Percentiles rank a stretch among this genome's conserved stretches.
These are phyloP conservation scores for Dioscorea dumetorum DNA, from an alignment of 106 monocot genomes.

Conservation along the genomic window DNA sequence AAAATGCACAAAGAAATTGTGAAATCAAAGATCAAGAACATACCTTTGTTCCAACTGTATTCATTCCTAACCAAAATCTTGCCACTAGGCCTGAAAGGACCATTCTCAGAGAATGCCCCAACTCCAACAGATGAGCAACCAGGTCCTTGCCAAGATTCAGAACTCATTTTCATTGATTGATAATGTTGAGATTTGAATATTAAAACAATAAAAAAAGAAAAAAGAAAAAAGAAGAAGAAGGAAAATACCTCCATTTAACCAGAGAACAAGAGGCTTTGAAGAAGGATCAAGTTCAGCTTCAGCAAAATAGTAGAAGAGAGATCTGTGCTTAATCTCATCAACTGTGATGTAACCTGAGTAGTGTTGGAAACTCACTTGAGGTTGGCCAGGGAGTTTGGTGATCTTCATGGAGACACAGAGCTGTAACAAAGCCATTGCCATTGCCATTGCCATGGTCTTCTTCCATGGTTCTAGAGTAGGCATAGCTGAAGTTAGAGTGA, in stretches of 20 bases:
- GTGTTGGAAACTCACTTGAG: slow-evolving; percentile 7
- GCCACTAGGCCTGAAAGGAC: slow-evolving; percentile 91
- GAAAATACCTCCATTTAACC: slow-evolving; percentile 11
- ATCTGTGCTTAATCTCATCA: neutral
- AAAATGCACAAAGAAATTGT: neutral
- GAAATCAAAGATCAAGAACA: neutral
- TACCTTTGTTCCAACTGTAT: slow-evolving; percentile 99
- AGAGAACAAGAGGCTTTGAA: slow-evolving; percentile 3
- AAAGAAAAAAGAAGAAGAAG: too few species aligned
- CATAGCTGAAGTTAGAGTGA: neutral
- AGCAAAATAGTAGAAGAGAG: slow-evolving; percentile 6
- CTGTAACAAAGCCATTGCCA: neutral
- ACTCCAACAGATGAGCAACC: slow-evolving; percentile 97
- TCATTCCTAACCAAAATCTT: slow-evolving; percentile 69
- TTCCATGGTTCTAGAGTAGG: neutral
- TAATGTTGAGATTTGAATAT: too few species aligned
- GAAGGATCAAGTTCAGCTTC: slow-evolving; percentile 4
- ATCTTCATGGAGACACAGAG: neutral
- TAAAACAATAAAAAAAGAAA: too few species aligned
- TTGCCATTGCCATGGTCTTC: neutral
- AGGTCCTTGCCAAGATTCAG: slow-evolving; percentile 48
- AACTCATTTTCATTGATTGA: too few species aligned
- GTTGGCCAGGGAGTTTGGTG: slow-evolving; percentile 1
- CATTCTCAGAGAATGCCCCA: slow-evolving; percentile 99
- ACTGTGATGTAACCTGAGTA: slow-evolving; percentile 8